Base-by-base conservation (phyloP, 345 rosid genomes). In the Corchorus capsularis region DNA sequence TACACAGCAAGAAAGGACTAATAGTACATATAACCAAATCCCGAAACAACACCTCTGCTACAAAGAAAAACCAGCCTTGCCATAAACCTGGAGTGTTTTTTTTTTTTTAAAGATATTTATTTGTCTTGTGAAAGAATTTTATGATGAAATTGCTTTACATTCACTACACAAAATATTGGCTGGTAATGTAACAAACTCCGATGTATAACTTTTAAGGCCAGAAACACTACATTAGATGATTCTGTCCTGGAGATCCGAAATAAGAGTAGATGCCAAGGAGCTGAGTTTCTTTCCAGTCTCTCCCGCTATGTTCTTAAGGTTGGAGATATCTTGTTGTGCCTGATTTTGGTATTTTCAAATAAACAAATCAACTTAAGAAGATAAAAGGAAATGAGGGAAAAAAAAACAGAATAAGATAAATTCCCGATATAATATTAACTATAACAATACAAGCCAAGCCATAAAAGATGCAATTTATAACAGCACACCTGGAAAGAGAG, bases 291-390 rank as follows among this genome's bases (percentile, higher is more conserved):
- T 96, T 67, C 91, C 93, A 0, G 98, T 91, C 87, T 96, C 99
- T 76, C 97, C 97, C 0, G 99, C 99, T 1, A 96, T 90, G 83
- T 86, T 88, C 86, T 85, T 92, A 8, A 96, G 86, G 49, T 94
- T 89, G 16, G 97, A 94, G 54, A 96, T 83, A 80, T 93, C 99
- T 74, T 94, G 95, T 77, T 92, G 94, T 61, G 98, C 98, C 99
- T 96, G 90, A 53, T 79, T 35, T 46, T 2, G 19, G 73, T 22
- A 50, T 46, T 16, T 39, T 16, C 3, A 22, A 37, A 16, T 20
- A 39, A 6, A 32, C 0, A 14, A 11, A 15, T 6, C 6, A 47
- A 22, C n/a, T 35, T 37, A 27, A 43, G 19, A 50, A 16, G n/a
- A 34, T 63, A 19, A 13, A 27, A 64, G 46, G 55, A 46, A 60